phyloP scores from a whole-genome alignment of 306 rosid species.

The Elaeagnus macrophylla region DNA sequence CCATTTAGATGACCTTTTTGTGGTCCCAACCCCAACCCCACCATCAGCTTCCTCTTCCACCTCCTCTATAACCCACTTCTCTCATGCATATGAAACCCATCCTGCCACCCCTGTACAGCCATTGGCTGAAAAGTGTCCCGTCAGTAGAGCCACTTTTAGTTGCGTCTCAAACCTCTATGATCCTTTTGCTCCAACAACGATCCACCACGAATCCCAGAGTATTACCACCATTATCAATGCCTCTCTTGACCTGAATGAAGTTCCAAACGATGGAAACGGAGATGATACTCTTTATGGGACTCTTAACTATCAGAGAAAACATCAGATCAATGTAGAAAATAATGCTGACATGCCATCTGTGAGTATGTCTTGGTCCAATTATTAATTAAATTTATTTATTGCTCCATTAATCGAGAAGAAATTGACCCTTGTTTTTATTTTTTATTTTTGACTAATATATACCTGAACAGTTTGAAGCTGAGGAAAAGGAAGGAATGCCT shows the following conservation, averaged over 20 bases:
- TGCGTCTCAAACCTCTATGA: conserved; percentile 25
- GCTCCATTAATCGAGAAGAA: neutral
- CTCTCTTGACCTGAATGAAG: conserved; percentile 51
- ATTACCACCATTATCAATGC: conserved; percentile 6
- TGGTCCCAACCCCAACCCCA: conserved; percentile 59
- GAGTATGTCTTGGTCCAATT: neutral
- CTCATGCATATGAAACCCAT: conserved; percentile 9
- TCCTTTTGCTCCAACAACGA: conserved; percentile 6
- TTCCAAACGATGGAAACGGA: conserved; percentile 23
- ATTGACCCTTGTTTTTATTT: neutral
- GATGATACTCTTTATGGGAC: conserved; percentile 16
- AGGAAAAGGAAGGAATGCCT: conserved; percentile 5
- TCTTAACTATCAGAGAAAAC: conserved; percentile 23
- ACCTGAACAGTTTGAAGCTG: conserved; percentile 18
- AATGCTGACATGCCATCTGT: neutral
- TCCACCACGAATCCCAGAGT: conserved; percentile 14
- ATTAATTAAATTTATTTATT: neutral
- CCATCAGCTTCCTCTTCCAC: conserved; percentile 58
- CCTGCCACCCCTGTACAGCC: conserved; percentile 62
- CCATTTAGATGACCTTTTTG: conserved; percentile 25
- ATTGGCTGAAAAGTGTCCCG: conserved; percentile 54
- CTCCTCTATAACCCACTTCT: conserved; percentile 19
- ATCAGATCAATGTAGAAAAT: neutral
- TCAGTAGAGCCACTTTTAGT: conserved; percentile 37
- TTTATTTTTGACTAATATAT: neutral